A percentile compares a stretch with the other conserved stretches of the same genome.
phyloP scores from a whole-genome alignment of 2,329 filamentous ascomycete species.

The Paraphaeosphaeria sporulosa region DNA sequence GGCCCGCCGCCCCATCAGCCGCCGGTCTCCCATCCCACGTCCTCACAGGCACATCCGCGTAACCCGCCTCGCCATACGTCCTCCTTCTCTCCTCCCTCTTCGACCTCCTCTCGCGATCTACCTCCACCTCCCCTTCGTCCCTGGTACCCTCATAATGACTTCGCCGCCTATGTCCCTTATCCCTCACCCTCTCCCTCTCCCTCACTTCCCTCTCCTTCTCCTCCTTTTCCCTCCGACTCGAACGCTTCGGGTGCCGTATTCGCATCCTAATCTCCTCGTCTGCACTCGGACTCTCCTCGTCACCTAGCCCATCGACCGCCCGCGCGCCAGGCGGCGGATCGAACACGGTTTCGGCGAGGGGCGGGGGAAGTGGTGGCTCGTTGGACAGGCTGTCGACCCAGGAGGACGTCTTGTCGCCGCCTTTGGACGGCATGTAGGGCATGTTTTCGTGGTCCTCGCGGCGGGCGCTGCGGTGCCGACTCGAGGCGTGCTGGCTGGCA shows the following conservation, averaged over 20 bases:
- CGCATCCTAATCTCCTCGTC: slow-evolving; percentile 51
- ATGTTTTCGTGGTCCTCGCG: slow-evolving; percentile 35
- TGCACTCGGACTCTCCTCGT: slow-evolving; percentile 46
- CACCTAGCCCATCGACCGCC: slow-evolving; percentile 25
- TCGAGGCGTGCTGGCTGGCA: too few relatives aligned
- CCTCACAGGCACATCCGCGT: slow-evolving; percentile 43
- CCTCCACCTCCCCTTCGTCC: slow-evolving; percentile 30
- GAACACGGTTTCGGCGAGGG: slow-evolving; percentile 56
- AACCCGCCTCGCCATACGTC: slow-evolving; percentile 37
- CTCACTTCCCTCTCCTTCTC: slow-evolving; percentile 33
- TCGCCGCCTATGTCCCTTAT: slow-evolving; percentile 36
- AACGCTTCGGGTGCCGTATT: slow-evolving; percentile 36
- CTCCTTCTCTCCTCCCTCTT: slow-evolving; percentile 39
- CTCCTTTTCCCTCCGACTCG: slow-evolving; percentile 38
- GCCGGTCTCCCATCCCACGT: slow-evolving; percentile 53
- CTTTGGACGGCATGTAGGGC: slow-evolving; percentile 43
- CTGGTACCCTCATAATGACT: slow-evolving; percentile 33
- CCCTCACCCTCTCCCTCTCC: slow-evolving; percentile 37
- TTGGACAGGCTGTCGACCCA: slow-evolving; percentile 58
- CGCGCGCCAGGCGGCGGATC: slow-evolving; percentile 45
- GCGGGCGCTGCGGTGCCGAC: slow-evolving; percentile 30
- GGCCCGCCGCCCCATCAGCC: slow-evolving; percentile 28
- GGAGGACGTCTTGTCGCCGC: slow-evolving; percentile 58
- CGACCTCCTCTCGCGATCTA: slow-evolving; percentile 20
- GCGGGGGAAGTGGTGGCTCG: slow-evolving; percentile 56